These are phyloP conservation scores for Yamadazyma diddensiae DNA, from an alignment of 1,139 yeast species.

Conservation along the genomic window DNA sequence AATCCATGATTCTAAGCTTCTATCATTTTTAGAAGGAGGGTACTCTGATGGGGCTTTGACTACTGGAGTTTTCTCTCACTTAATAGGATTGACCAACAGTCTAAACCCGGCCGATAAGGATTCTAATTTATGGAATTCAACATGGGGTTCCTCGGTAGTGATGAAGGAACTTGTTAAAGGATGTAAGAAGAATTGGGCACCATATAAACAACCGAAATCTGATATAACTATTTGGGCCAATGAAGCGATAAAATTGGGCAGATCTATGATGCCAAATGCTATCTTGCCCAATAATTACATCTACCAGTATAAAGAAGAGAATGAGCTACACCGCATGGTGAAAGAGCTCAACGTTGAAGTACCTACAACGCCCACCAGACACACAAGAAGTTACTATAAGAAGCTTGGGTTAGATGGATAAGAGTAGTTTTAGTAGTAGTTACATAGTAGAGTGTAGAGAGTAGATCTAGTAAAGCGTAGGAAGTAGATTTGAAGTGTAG, in stretches of 20 bases:
- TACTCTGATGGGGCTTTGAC: conserved; percentile 81
- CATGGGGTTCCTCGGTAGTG: conserved; percentile 62
- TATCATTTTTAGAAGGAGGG: conserved; percentile 83
- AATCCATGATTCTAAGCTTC: conserved; percentile 58
- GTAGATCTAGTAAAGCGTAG: too few species aligned
- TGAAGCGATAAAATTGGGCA: conserved; percentile 63
- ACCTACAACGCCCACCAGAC: conserved; percentile 22
- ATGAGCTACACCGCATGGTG: conserved; percentile 28
- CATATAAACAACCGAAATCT: conserved; percentile 47
- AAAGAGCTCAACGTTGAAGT: conserved; percentile 20
- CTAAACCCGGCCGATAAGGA: conserved; percentile 9
- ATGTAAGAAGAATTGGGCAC: conserved; percentile 65
- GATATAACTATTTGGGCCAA: conserved; percentile 62
- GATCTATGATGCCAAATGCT: conserved; percentile 65
- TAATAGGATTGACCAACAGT: conserved; percentile 53
- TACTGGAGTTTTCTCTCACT: conserved; percentile 78
- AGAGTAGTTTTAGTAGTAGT: too few species aligned
- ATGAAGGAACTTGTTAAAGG: conserved; percentile 69
- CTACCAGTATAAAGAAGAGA: conserved; percentile 26
- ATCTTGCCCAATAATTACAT: conserved; percentile 40
- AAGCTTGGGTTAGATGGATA: too few species aligned
- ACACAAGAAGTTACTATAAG: conserved; percentile 41
- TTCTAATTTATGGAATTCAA: conserved; percentile 49
- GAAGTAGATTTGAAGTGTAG: too few species aligned
- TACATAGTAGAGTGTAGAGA: too few species aligned